These are phyloP conservation scores for Lophiotrema nucula DNA, from an alignment of 495 filamentous ascomycete genomes.

Conservation along the genomic window DNA sequence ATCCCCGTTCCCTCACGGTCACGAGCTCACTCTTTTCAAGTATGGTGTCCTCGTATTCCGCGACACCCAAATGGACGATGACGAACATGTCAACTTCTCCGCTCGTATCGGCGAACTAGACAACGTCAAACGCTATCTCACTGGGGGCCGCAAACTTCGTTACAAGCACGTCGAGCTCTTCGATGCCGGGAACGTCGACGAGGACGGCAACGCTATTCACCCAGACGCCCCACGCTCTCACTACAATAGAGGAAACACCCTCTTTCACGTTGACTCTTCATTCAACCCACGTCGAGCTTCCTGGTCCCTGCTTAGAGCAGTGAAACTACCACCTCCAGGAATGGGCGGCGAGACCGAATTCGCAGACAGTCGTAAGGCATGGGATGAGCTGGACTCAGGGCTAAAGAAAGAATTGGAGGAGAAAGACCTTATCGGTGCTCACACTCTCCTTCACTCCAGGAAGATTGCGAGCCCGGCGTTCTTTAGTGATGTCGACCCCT, in stretches of 20 bases:
- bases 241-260: slow-evolving; percentile 46
- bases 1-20: too few relatives aligned
- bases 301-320: slow-evolving; percentile 55
- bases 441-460: slow-evolving; percentile 55
- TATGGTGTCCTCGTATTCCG: slow-evolving; percentile 60
- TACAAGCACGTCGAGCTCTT: slow-evolving; percentile 54
- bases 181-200: slow-evolving; percentile 58
- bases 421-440: slow-evolving; percentile 54
- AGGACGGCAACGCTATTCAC: slow-evolving; percentile 44
- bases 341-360: slow-evolving; percentile 59
- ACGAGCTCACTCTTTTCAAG: too few relatives aligned
- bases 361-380: slow-evolving; percentile 57
- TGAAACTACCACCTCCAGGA: slow-evolving; percentile 50
- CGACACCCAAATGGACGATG: slow-evolving; percentile 52
- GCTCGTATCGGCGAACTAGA: slow-evolving; percentile 57
- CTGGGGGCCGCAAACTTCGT: slow-evolving; percentile 47
- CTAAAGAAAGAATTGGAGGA: slow-evolving; percentile 44
- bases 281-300: slow-evolving; percentile 61
- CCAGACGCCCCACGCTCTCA: slow-evolving; percentile 40
- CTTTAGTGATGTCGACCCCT: slow-evolving; percentile 51
- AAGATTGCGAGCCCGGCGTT: slow-evolving; percentile 53
- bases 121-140: slow-evolving; percentile 55
- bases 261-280: slow-evolving; percentile 60
- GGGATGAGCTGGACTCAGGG: slow-evolving; percentile 47
- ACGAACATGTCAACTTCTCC: slow-evolving; percentile 55